phyloP scores from a whole-genome alignment of 805 yeast genomes.

The Candida germanica region DNA sequence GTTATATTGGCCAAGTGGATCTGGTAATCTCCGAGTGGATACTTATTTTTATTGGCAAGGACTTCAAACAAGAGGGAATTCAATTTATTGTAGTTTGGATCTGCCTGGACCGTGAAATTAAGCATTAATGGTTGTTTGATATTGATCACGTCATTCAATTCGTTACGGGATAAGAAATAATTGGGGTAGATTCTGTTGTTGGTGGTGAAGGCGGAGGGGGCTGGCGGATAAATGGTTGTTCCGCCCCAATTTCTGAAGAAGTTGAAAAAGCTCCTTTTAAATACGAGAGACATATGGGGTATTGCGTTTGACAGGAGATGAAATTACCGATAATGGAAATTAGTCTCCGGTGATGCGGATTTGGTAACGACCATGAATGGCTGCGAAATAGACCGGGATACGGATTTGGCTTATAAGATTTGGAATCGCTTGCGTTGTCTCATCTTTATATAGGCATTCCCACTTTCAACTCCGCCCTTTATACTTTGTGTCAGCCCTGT shows the following conservation, averaged over 20 bases:
- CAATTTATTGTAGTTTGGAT: constrained; percentile 55
- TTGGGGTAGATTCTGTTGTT: constrained; percentile 37
- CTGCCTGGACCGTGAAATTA: constrained; percentile 71
- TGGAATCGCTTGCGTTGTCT: no score
- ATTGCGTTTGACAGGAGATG: no score
- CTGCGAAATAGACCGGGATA: no score
- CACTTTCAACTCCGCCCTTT: no score
- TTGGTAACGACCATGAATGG: no score
- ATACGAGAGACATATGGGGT: no score
- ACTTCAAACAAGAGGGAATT: constrained; percentile 54
- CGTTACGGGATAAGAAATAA: constrained; percentile 52
- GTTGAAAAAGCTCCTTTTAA: constrained; percentile 6
- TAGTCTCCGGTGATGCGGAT: no score
- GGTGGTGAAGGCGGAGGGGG: constrained; percentile 38
- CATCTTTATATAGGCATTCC: no score
- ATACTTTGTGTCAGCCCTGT: no score
- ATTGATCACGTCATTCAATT: constrained; percentile 53
- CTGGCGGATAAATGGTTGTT: constrained; percentile 35
- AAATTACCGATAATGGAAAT: no score
- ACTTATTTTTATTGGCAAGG: constrained; percentile 19
- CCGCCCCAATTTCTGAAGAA: constrained; percentile 5
- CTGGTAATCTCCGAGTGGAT: constrained; percentile 40
- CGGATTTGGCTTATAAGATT: no score
- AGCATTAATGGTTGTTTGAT: constrained; percentile 61
- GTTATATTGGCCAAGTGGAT: constrained; percentile 71